phyloP scores from a whole-genome alignment of 441 rosid genomes.

The Capsella rubella region DNA sequence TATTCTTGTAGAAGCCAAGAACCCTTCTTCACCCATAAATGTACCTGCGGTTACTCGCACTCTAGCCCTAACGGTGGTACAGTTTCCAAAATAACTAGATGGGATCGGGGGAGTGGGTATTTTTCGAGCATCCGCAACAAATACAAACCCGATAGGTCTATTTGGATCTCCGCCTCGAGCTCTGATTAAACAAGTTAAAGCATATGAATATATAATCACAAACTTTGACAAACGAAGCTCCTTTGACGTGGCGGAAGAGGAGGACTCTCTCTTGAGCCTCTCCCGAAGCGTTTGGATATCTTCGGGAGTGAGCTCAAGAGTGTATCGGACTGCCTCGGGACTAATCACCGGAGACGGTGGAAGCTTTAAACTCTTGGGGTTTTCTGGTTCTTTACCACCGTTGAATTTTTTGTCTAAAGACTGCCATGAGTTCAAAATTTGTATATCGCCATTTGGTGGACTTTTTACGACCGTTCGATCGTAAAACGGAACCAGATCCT shows the following conservation, averaged over 20 bases:
- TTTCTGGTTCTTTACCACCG: not conserved
- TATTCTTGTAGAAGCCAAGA: constrained; percentile 22
- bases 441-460: not conserved
- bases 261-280: constrained; percentile 24
- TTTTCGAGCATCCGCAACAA: constrained; percentile 40
- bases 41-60: constrained; percentile 6
- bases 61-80: not conserved
- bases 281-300: constrained; percentile 40
- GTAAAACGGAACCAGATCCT: constrained; percentile 39
- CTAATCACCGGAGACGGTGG: not conserved
- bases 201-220: constrained; percentile 46
- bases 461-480: constrained; percentile 44
- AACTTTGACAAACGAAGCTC: constrained; percentile 49
- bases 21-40: constrained; percentile 41
- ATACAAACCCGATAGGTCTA: constrained; percentile 2
- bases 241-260: not conserved
- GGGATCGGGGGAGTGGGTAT: constrained; percentile 44
- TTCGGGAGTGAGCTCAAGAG: not conserved
- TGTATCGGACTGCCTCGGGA: not conserved
- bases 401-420: not conserved
- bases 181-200: constrained; percentile 36
- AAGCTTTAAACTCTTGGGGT: not conserved
- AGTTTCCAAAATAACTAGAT: constrained; percentile 54
- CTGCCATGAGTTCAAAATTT: not conserved
- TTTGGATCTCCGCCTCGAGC: constrained; percentile 40